These are phyloP conservation scores for Fusarium goolgardi DNA, from an alignment of 2,329 filamentous ascomycete genomes.

Conservation along the genomic window DNA sequence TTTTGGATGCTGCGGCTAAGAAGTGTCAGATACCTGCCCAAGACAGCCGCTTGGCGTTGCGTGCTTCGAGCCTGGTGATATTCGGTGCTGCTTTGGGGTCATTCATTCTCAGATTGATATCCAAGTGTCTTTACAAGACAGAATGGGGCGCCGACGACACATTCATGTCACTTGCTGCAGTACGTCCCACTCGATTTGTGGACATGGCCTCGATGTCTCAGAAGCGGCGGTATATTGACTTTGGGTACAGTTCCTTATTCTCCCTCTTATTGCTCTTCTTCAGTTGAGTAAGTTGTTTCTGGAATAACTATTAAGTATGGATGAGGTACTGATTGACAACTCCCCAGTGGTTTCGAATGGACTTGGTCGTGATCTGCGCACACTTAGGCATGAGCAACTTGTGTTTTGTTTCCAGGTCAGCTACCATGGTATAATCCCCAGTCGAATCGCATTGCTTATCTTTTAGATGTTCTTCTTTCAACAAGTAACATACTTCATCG, in stretches of 20 bases:
- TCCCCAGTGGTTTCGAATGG: background rate
- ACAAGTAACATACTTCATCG: background rate
- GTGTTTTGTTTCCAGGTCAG: background rate
- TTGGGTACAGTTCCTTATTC: background rate
- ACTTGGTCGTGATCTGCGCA: background rate
- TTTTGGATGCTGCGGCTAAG: background rate
- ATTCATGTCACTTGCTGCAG: background rate
- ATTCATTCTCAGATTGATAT: background rate
- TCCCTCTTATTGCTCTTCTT: background rate
- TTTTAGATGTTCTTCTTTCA: background rate
- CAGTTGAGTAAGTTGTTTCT: background rate
- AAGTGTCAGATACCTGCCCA: background rate
- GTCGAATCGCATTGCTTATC: fast-evolving
- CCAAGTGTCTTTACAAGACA: background rate
- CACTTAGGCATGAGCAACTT: background rate
- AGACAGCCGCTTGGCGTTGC: background rate
- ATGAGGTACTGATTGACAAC: background rate
- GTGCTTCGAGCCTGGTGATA: background rate
- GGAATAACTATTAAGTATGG: fast-evolving
- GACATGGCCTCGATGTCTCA: fast-evolving
- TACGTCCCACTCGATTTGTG: background rate
- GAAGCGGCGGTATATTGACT: background rate
- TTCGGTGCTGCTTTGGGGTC: background rate
- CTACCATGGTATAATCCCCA: fast-evolving
- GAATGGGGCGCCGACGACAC: background rate